phyloP scores from a whole-genome alignment of 495 filamentous ascomycete genomes.

The Xylaria palmicola region DNA sequence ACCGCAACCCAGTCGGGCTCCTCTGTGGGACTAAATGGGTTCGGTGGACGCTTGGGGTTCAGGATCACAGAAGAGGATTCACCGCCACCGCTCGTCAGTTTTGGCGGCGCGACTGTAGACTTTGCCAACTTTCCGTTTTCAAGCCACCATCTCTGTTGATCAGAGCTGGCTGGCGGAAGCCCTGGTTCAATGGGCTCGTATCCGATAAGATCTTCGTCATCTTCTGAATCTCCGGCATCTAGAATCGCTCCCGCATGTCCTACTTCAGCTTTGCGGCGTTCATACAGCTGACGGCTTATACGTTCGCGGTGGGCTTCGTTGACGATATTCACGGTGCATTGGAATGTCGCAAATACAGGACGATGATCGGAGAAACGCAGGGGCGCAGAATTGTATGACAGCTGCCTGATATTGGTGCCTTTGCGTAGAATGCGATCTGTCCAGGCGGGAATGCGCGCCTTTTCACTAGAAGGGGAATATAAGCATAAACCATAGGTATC shows the following conservation, averaged over 20 bases:
- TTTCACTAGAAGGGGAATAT: conserved; percentile 65
- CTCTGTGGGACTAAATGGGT: conserved; percentile 70
- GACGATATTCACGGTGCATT: conserved; percentile 75
- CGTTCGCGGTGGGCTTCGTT: conserved; percentile 69
- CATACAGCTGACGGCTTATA: conserved; percentile 71
- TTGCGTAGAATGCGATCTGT: conserved; percentile 89
- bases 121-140: conserved; percentile 78
- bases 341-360: conserved; percentile 86
- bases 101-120: conserved; percentile 66
- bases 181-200: conserved; percentile 76
- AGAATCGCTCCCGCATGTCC: conserved; percentile 45
- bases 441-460: conserved; percentile 93
- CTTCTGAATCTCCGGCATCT: conserved; percentile 56
- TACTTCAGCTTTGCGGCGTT: conserved; percentile 60
- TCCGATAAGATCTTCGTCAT: conserved; percentile 69
- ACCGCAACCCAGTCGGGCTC: conserved; percentile 79
- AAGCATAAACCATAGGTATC: conserved; percentile 3
- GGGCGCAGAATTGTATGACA: conserved; percentile 73
- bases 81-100: conserved; percentile 37
- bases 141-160: conserved; percentile 91
- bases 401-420: conserved; percentile 78
- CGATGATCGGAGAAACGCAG: conserved; percentile 90
- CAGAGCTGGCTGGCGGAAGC: conserved; percentile 86
- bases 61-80: conserved; percentile 48
- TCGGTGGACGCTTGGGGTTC: conserved; percentile 72